Evolutionary conservation across 192 early-diverging fungal species (phyloP).

Genomic region (Coemansia sp.): DNA sequence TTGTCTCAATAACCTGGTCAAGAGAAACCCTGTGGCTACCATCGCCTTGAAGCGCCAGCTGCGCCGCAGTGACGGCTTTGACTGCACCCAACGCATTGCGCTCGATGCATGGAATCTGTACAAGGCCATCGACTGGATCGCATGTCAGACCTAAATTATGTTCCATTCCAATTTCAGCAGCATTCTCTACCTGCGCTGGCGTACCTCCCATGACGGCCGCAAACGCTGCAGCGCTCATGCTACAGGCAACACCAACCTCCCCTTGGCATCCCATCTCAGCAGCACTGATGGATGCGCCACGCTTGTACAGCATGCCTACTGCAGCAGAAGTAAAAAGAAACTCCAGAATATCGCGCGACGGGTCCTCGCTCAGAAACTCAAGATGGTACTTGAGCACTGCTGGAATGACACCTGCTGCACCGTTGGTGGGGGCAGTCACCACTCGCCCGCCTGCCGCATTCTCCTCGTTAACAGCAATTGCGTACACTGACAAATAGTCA

Average conservation of each 20-base stretch:
- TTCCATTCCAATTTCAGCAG: constrained; percentile 96
- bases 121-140: constrained; percentile 89
- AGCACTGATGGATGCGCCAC: constrained; percentile 89
- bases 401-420: constrained; percentile 92
- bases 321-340: constrained; percentile 91
- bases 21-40: constrained; percentile 87
- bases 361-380: constrained; percentile 87
- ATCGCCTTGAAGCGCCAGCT: constrained; percentile 92
- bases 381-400: constrained; percentile 94
- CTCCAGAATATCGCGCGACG: constrained; percentile 84
- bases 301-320: constrained; percentile 96
- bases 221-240: constrained; percentile 94
- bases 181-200: constrained; percentile 87
- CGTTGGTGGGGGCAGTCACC: constrained; percentile 95
- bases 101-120: constrained; percentile 96
- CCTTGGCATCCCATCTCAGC: constrained; percentile 98
- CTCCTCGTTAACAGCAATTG: constrained; percentile 95
- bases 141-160: constrained; percentile 83
- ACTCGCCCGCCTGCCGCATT: constrained; percentile 82
- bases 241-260: constrained; percentile 96
- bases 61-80: constrained; percentile 94
- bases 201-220: constrained; percentile 96
- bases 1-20: constrained; percentile 94
- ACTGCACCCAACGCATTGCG: constrained; percentile 92
- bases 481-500: constrained; percentile 90